Base-by-base conservation (phyloP, 2,329 filamentous ascomycete genomes). In the Stemphylium vesicarium region DNA sequence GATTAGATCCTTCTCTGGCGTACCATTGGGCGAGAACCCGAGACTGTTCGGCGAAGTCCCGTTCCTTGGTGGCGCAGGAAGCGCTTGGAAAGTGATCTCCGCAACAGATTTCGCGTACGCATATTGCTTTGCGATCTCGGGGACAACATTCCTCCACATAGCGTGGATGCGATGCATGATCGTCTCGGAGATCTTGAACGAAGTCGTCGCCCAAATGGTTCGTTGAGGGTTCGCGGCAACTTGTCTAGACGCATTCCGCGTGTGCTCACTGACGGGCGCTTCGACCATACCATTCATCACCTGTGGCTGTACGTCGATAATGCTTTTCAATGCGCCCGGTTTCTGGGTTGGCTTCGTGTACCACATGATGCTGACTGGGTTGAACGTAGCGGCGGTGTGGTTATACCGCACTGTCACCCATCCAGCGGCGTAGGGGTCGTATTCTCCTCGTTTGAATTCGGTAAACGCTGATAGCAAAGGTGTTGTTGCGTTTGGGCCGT, bases 181-280 rank as follows among this genome's bases (percentile, higher is more conserved):
- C 0, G 59, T 63, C 0, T 61, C 51, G 0, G 60, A 58, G 24
- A 67, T 57, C 2, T 48, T 44, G 48, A 70, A 67, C 4, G 66
- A 66, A 0, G 64, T 66, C 4, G 65, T 68, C 29, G 64, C 62
- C 65, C 66, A 70, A 13, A 68, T 59, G 10, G 65, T 68, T 41
- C 59, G 50, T 24, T 57, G 57, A 4, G 53, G 51, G 9, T 57
- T 46, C 8, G 61, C 58, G 12, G 37, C 44, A 8, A 60, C 62
- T 20, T 46, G 38, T 39, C 53, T 48, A 4, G 64, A 68, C 9
- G 65, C 59, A 32, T 69, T 69, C 20, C 65, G 55, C 0, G 65
- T 59, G 24, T 64, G 62, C 43, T 64, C 64, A 24, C 56, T 62
- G 9, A 62, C 39, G 1, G 57, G 48, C 4, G 60, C 66, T 35